Base-by-base conservation (phyloP, 2,329 filamentous ascomycete species). In the Epichloe festucae region DNA sequence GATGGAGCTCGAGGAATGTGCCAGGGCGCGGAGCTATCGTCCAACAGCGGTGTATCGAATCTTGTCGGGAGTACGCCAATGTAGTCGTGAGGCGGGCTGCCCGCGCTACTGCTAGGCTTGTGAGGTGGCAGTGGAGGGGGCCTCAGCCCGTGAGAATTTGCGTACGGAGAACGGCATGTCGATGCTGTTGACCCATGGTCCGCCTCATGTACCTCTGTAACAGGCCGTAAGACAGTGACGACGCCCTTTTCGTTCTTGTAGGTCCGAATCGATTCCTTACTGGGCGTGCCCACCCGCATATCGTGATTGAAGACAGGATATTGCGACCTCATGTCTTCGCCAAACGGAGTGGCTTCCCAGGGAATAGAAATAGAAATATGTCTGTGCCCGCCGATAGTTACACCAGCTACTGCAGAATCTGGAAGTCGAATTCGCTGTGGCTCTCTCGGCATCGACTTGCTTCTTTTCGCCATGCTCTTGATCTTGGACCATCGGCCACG, bases 331-430 rank as follows among this genome's bases (percentile, higher is more conserved):
- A 61, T 59, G 35, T 55, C 57, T 38, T 58, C 55, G 3, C 66
- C 68, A 43, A 74, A 63, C 21, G 75, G 70, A 5, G 70, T 72
- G 52, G 76, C 66, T 55, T 78, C 71, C 12, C 74, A 53, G 1
- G 79, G 78, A 44, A 82, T 80, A 0, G 78, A 80, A 49, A 82
- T 82, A 53, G 78, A 76, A 55, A 82, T 81, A 57, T 82, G 75
- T 4, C 75, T 70, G 58, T 78, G 69, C 1, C 78, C 78, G 3
- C 67, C 72, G 6, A 63, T 74, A 0, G 77, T 81, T 38, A 65
- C 74, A 7, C 76, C 74, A 4, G 75, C 73, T 14, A 82, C 68
- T 12, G 77, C 77, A 23, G 73, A 74, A 59, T 82, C 77, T 8
- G 78, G 78, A 3, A 81, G 67, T 36, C 59, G 65, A 36, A 71